These are phyloP conservation scores for Geosmithia flava DNA, from an alignment of 2,329 filamentous ascomycete species.

Conservation along the genomic window DNA sequence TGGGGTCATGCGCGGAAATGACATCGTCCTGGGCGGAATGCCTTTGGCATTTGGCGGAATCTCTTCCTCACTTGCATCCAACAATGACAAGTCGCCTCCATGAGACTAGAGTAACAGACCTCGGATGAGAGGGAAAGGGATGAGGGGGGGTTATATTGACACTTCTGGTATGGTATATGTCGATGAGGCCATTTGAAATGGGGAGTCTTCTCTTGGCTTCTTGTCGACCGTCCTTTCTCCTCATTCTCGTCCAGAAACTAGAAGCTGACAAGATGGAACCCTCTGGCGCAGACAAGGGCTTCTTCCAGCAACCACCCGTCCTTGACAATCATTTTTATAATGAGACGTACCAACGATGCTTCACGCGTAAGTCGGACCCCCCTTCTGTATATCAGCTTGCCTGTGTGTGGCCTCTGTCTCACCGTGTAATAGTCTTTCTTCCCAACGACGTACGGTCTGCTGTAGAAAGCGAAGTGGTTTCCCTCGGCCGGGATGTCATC, in stretches of 20 bases:
- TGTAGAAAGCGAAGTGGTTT: constrained; percentile 28
- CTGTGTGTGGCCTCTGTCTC: too few species aligned
- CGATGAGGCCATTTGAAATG: neutral
- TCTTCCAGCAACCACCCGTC: constrained; percentile 40
- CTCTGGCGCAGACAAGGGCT: constrained; percentile 34
- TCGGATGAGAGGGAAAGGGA: neutral
- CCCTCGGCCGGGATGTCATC: constrained; percentile 39
- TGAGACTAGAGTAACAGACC: neutral
- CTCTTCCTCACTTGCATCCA: neutral
- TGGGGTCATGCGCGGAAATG: neutral
- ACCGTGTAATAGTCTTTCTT: constrained; percentile 30
- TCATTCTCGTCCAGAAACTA: neutral
- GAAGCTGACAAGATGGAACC: constrained; percentile 22
- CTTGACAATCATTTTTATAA: constrained; percentile 46
- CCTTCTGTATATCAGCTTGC: neutral
- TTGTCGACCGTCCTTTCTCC: neutral
- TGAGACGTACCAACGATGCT: constrained; percentile 34
- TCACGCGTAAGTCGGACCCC: constrained; percentile 25
- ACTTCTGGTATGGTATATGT: too few species aligned
- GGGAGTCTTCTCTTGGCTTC: neutral
- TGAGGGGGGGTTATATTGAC: too few species aligned
- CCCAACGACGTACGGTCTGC: constrained; percentile 23
- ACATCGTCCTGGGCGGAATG: neutral
- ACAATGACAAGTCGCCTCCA: too few species aligned
- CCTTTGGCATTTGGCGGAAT: too few species aligned